Conservation (phyloP, 2,329 filamentous ascomycete genomes). For the Botrytis tulipae region DNA sequence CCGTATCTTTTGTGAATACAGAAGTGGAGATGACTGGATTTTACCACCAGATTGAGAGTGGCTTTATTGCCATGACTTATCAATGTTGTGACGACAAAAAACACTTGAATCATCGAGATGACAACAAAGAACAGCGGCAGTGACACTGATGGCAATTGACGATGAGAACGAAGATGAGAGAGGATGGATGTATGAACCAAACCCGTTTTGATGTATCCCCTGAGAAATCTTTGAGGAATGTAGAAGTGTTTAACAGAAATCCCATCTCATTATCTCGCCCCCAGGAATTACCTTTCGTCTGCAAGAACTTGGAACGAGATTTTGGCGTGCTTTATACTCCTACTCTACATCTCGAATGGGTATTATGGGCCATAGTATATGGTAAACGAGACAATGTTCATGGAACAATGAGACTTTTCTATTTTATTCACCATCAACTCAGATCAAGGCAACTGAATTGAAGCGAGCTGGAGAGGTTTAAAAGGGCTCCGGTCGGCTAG, state of each 20-base stretch:
- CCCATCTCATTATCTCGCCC: accelerated
- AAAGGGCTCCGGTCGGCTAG: not conserved
- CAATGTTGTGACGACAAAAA: not conserved
- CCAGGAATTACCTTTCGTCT: not conserved
- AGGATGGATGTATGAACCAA: not conserved
- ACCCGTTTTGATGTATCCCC: not conserved
- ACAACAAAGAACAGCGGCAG: not conserved
- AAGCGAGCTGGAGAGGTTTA: not conserved
- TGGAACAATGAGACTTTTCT: not conserved
- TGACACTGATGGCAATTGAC: not conserved
- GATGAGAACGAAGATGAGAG: not conserved
- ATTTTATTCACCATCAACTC: not conserved
- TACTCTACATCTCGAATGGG: not conserved
- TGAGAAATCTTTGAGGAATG: not conserved
- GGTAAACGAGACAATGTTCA: not conserved
- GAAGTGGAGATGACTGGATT: not conserved
- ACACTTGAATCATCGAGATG: not conserved
- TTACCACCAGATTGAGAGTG: not conserved
- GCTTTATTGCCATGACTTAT: not conserved
- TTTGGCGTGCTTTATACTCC: not conserved
- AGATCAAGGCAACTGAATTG: not conserved
- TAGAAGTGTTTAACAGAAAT: not conserved
- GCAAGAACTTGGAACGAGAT: not conserved
- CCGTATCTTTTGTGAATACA: too few relatives aligned
- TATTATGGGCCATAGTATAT: not conserved